Base-by-base conservation (phyloP, 2,329 filamentous ascomycete species). In the Fusarium armeniacum region DNA sequence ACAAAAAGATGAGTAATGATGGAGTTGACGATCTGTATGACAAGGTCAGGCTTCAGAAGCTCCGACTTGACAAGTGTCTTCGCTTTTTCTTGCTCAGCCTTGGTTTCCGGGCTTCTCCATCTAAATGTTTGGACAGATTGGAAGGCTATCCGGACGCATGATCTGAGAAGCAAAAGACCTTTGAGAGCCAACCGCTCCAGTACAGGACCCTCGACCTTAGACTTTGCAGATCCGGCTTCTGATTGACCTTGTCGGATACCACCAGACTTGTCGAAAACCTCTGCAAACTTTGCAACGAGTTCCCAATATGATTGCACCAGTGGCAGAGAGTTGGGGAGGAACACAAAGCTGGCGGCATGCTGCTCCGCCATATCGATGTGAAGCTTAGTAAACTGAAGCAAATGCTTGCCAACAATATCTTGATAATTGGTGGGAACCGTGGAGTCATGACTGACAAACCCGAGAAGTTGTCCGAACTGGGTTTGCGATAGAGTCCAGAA, bases 1-100 rank as follows among this genome's bases (percentile, higher is more conserved):
- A 96, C 87, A 77, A 99, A 96, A 71, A 97, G 93, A 73, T 91
- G 90, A 1, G 92, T 93, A 53, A 99, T 92, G 58, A 97, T 89
- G 15, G 91, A 85, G 70, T 96, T 93, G 77, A 96, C 93, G 71
- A 97, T 91, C 69, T 94, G 89, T 18, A 91, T 84, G 4, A 97
- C 90, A 61, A 98, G 88, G 1, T 91, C 87, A 36, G 92, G 85
- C 6, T 90, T 92, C 45, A 99, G 86, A 0, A 99, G 84, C 24
- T 93, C 85, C 2, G 84, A 83, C 78, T 93, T 94, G 75, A 98
- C 84, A 11, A 90, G 81, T 10, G 88, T 82, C 16, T 90, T 88
- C 0, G 93, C 92, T 69, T 88, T 83, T 35, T 88, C 87, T 73
- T 93, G 91, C 78, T 97, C 93, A 51, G 91, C 87, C 73, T 94